Conservation (phyloP, 768 basidiomycete species). For the Dacryopinax spathularia region DNA sequence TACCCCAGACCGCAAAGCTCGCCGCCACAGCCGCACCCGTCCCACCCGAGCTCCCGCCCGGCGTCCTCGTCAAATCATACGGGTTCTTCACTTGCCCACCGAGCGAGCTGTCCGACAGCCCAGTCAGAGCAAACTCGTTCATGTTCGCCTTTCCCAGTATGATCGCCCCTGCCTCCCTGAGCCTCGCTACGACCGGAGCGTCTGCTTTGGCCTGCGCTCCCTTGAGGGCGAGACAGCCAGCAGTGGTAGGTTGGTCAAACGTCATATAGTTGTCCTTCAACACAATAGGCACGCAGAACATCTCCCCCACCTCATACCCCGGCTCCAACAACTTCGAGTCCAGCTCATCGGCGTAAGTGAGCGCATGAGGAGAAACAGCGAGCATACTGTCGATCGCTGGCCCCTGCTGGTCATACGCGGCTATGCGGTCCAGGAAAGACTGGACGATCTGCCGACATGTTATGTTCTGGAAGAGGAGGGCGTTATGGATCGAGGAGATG, state of each 20-base stretch:
- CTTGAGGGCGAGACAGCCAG: neutral
- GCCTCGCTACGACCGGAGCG: neutral
- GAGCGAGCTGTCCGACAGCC: conserved; percentile 2
- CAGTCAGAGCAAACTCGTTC: conserved; percentile 1
- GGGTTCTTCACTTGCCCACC: neutral
- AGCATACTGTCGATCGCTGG: neutral
- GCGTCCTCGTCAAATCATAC: neutral
- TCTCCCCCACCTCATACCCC: neutral
- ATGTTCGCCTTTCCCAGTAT: conserved; percentile 1
- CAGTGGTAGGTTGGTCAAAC: neutral
- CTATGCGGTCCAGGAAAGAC: neutral
- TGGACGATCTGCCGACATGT: neutral
- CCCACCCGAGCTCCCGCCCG: neutral
- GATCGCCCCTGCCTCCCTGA: neutral
- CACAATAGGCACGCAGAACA: conserved; percentile 1
- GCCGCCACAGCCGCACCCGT: neutral
- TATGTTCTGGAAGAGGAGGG: neutral
- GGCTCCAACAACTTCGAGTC: neutral
- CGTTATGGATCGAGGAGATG: neutral
- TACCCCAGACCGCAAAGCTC: neutral
- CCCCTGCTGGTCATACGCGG: neutral
- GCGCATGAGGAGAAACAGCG: neutral
- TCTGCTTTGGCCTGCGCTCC: neutral
- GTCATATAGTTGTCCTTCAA: neutral
- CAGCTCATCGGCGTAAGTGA: neutral